Percentiles rank a stretch among this genome's conserved stretches.
phyloP scores from a whole-genome alignment of 345 rosid species.

The Turritis glabra region DNA sequence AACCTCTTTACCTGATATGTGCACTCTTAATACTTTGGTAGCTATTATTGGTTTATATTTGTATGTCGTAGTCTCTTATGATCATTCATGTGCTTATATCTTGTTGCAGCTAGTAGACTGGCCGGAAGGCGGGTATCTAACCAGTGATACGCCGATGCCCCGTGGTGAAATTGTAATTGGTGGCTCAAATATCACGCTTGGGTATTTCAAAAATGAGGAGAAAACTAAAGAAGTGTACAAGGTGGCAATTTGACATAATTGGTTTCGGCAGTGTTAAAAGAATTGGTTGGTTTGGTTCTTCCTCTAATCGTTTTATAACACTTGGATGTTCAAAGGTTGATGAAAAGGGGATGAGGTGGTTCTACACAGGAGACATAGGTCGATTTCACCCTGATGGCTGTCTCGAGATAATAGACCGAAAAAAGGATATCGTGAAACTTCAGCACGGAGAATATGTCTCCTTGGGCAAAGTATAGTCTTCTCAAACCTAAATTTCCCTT shows the following conservation, averaged over 20 bases:
- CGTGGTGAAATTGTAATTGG: slow-evolving; percentile 97
- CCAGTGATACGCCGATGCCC: slow-evolving; percentile 76
- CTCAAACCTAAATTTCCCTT: background rate
- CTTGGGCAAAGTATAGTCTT: slow-evolving; percentile 77
- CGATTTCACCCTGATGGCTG: slow-evolving; percentile 92
- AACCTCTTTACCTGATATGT: slow-evolving; percentile 21
- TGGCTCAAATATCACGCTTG: slow-evolving; percentile 88
- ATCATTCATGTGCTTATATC: slow-evolving; percentile 10
- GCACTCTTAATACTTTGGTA: background rate
- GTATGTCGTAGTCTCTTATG: background rate
- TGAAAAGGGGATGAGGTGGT: slow-evolving; percentile 94
- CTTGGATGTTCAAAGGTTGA: slow-evolving; percentile 63
- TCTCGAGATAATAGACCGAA: slow-evolving; percentile 95
- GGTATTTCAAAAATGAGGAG: slow-evolving; percentile 90
- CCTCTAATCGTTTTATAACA: slow-evolving; percentile 5
- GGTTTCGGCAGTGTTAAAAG: background rate
- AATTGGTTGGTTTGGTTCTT: slow-evolving; percentile 1
- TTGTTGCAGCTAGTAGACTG: slow-evolving; percentile 84
- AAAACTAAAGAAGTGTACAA: slow-evolving; percentile 88
- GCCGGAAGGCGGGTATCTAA: slow-evolving; percentile 92
- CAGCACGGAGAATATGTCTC: slow-evolving; percentile 99
- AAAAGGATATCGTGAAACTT: slow-evolving; percentile 96
- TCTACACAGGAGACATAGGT: slow-evolving; percentile 97
- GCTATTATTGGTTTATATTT: background rate
- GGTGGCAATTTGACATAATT: slow-evolving; percentile 43